Evolutionary conservation across 306 rosid genomes (phyloP).

Genomic region (Malus sylvestris): DNA sequence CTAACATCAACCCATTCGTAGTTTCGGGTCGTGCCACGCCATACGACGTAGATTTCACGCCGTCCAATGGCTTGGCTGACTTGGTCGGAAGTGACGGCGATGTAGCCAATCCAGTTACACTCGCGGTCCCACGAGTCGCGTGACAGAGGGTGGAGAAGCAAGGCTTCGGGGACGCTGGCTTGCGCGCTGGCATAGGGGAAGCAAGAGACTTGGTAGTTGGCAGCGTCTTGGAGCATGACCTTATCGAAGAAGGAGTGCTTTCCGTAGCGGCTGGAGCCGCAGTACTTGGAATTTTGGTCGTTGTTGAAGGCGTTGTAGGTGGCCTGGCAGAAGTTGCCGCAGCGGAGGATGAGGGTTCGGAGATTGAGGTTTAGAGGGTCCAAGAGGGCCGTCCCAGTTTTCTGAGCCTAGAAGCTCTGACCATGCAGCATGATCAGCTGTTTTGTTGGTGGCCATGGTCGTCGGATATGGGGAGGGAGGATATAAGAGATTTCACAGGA

Average conservation of each 20-base stretch:
- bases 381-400: slow-evolving; percentile 45
- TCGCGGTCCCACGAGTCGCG: slow-evolving; percentile 65
- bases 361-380: slow-evolving; percentile 49
- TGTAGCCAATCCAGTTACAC: slow-evolving; percentile 64
- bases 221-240: slow-evolving; percentile 33
- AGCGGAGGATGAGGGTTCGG: slow-evolving; percentile 49
- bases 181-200: slow-evolving; percentile 63
- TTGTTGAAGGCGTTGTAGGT: slow-evolving; percentile 72
- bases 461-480: no score
- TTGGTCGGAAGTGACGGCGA: no score
- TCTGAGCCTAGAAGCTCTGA: slow-evolving; percentile 36
- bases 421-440: slow-evolving; percentile 22
- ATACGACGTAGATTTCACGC: slow-evolving; percentile 34
- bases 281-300: slow-evolving; percentile 30
- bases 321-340: slow-evolving; percentile 62
- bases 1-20: slow-evolving; percentile 46
- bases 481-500: no score
- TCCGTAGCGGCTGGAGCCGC: slow-evolving; percentile 60
- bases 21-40: slow-evolving; percentile 54
- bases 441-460: background rate
- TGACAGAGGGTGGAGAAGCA: slow-evolving; percentile 44
- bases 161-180: slow-evolving; percentile 43
- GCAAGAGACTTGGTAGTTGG: slow-evolving; percentile 26
- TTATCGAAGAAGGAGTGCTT: slow-evolving; percentile 46
- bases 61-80: no score